Evolutionary conservation across 345 rosid species (phyloP).

Genomic region (Populus alba): DNA sequence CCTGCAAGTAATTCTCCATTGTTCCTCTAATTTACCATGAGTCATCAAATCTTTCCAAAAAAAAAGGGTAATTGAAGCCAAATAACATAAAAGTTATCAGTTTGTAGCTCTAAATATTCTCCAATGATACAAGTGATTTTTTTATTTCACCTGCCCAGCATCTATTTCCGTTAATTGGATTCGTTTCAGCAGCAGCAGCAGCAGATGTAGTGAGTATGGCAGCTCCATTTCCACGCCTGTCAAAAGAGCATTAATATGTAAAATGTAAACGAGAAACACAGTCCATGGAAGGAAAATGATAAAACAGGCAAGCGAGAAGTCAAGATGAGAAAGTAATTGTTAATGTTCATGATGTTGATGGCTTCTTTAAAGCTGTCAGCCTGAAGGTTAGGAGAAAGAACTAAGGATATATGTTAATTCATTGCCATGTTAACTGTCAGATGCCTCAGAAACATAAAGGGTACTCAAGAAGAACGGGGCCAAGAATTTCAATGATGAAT

Average conservation of each 20-base stretch:
- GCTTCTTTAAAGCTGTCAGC: conserved; percentile 89
- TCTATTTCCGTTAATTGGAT: conserved; percentile 77
- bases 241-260: not conserved
- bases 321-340: conserved; percentile 47
- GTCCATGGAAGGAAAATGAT: not conserved
- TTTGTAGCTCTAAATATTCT: not conserved
- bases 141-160: conserved; percentile 76
- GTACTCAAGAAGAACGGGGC: conserved; percentile 73
- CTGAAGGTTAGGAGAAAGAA: conserved; percentile 36
- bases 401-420: not conserved
- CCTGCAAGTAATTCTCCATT: not conserved
- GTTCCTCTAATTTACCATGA: not conserved
- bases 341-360: conserved; percentile 65
- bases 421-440: not conserved
- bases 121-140: not conserved
- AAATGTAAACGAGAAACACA: not conserved
- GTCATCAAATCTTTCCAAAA: not conserved
- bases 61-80: not conserved
- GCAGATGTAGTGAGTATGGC: conserved; percentile 86
- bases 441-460: conserved; percentile 14
- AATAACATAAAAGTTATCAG: no score
- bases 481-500: conserved; percentile 59
- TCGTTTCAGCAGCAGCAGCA: conserved; percentile 81
- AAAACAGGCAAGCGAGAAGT: conserved; percentile 1
- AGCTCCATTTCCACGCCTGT: conserved; percentile 95